Base-by-base conservation (phyloP, 805 yeast species). In the Allodekkera sacchari region DNA sequence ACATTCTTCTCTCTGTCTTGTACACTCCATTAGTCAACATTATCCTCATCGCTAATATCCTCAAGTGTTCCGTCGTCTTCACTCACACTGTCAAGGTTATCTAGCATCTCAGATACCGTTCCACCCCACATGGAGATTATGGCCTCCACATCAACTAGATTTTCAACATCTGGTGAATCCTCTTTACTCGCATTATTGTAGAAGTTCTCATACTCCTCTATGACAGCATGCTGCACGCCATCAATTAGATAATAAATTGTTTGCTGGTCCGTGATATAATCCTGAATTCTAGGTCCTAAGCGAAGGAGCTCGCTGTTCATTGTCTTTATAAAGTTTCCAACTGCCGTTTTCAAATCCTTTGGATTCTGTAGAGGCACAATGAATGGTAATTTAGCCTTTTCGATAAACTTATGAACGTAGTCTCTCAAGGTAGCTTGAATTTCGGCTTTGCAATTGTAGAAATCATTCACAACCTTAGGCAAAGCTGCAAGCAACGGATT, bases 391-490 rank as follows among this genome's bases (percentile, higher is more conserved):
- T 72, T 66, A 1, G 80, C 72, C 10, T 66, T 68, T 30, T 74
- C 71, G 3, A 88, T 78, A 42, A 83, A 76, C 14, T 67, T 73
- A 42, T 75, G 79, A 17, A 87, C 83, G 3, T 77, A 62, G 38
- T 73, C 75, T 41, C 88, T 70, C 41, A 88, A 63, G 41, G 81
- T 87, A 16, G 73, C 62, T 43, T 81, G 83, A 25, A 88, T 61
- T 51, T 88, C 96, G 27, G 55, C 55, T 35, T 65, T 63, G 33
- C 76, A 92, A 56, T 88, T 96, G 28, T 78, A 71, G 82, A 80
- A 80, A 50, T 83, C 79, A 44, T 75, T 78, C 10, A 83, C 80
- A 10, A 85, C 84, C 40, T 71, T 76, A 0, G 95, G 96, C 2
- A 80, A 82, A 1, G 83, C 66, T 17, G 77, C 83, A 40, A 71